Base-by-base conservation (phyloP, 2,329 filamentous ascomycete genomes). In the Aspergillus glaucus region DNA sequence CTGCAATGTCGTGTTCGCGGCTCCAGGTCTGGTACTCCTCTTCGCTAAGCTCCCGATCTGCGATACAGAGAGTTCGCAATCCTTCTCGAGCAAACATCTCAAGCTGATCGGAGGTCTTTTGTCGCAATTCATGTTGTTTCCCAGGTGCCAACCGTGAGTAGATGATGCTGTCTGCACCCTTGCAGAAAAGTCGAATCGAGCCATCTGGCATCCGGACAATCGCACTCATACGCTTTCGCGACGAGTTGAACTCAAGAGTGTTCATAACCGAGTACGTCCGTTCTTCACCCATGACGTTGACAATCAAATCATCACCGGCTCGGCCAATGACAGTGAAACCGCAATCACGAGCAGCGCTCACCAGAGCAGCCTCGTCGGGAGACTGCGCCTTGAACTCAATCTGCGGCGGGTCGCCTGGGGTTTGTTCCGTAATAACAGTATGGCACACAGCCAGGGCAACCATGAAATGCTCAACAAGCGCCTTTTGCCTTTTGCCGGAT, bases 351-450 rank as follows among this genome's bases (percentile, higher is more conserved):
- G 94, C 93, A 22, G 94, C 97, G 15, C 91, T 83, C 6, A 98
- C 93, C 12, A 98, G 76, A 10, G 93, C 93, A 47, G 93, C 90
- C 70, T 98, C 93, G 62, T 98, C 93, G 1, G 93, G 93, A 37
- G 91, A 97, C 65, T 98, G 93, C 0, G 93, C 93, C 72, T 94
- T 97, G 79, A 96, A 98, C 24, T 91, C 80, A 61, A 98, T 93
- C 67, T 80, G 87, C 0, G 93, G 92, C 26, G 86, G 86, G 58
- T 97, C 88, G n/a, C 91, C 92, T 0, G 91, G 89, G 1, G 85
- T 83, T 55, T 85, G 85, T 66, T 98, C 93, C 0, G 92, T 87
- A 53, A 98, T 92, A 52, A 98, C 93, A 0, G 90, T 95, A 66
- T 98, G 93, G 62, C 93, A 98, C n/a, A 98, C 80, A 15, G 93